Evolutionary conservation across 306 rosid genomes (phyloP).

Genomic region (Medicago lupulina): DNA sequence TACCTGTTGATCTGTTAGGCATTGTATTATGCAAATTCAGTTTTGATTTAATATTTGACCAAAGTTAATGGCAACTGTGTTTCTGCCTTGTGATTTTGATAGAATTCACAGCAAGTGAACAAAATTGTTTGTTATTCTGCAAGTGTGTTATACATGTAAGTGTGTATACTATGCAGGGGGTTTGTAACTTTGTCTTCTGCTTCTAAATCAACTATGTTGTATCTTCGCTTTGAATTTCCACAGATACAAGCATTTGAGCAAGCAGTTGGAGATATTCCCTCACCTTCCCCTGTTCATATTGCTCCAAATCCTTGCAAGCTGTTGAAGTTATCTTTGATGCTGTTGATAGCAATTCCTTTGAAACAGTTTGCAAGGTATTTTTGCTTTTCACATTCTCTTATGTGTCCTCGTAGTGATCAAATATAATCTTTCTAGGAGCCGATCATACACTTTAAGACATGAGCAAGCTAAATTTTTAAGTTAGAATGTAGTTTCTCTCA

Average conservation of each 20-base stretch:
- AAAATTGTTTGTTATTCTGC: background rate
- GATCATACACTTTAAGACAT: too few relatives aligned
- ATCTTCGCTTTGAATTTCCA: constrained; percentile 13
- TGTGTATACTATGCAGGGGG: background rate
- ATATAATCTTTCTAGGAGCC: background rate
- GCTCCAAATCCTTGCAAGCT: constrained; percentile 26
- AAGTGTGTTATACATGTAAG: background rate
- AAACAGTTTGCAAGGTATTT: constrained; percentile 20
- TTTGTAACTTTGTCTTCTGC: background rate
- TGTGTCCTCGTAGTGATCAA: background rate
- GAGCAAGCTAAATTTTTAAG: background rate
- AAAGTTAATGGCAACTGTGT: background rate
- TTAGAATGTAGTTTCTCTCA: background rate
- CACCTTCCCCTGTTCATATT: background rate
- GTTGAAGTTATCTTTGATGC: constrained; percentile 5
- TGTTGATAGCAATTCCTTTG: constrained; percentile 7
- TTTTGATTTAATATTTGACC: background rate
- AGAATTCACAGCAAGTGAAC: background rate
- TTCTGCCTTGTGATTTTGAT: constrained; percentile 16
- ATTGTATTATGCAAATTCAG: background rate
- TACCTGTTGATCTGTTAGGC: background rate
- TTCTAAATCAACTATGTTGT: constrained; percentile 16
- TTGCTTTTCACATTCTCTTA: constrained; percentile 13
- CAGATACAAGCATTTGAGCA: background rate
- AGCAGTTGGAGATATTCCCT: background rate